Conservation (phyloP, 1,139 yeast species). For the Candida sp. region DNA sequence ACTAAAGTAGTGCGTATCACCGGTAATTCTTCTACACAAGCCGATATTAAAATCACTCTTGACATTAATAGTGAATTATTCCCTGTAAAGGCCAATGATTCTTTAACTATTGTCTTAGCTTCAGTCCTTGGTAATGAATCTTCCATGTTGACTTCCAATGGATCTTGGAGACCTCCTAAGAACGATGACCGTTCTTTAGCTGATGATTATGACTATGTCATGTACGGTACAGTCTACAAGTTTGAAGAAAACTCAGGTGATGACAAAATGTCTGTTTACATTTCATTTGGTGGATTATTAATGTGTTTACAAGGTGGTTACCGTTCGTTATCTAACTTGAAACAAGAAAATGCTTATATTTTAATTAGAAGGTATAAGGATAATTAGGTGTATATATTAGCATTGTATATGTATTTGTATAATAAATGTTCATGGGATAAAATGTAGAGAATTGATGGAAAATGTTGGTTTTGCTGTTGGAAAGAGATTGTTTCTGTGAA, state of each 20-base stretch:
- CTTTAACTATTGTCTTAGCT: slow-evolving; percentile 86
- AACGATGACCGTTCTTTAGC: slow-evolving; percentile 83
- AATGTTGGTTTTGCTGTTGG: no score
- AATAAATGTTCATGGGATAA: neutral
- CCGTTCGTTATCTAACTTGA: slow-evolving; percentile 81
- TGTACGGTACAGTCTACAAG: slow-evolving; percentile 98
- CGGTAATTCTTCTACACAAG: slow-evolving; percentile 81
- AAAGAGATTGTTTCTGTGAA: no score
- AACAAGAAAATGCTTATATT: slow-evolving; percentile 92
- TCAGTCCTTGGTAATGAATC: slow-evolving; percentile 66
- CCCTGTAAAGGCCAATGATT: slow-evolving; percentile 77
- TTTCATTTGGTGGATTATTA: slow-evolving; percentile 93
- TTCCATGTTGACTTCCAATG: slow-evolving; percentile 54
- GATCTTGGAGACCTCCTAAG: slow-evolving; percentile 92
- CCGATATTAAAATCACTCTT: slow-evolving; percentile 79
- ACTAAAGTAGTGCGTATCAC: slow-evolving; percentile 90
- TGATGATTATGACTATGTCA: slow-evolving; percentile 96
- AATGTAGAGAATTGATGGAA: neutral
- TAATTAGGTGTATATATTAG: slow-evolving; percentile 16
- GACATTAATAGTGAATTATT: slow-evolving; percentile 93
- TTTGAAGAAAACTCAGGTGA: slow-evolving; percentile 84
- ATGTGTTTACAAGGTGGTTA: slow-evolving; percentile 95
- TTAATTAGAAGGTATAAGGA: slow-evolving; percentile 72
- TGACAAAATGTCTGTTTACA: slow-evolving; percentile 79
- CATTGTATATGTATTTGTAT: neutral